Conservation (phyloP, 2,329 filamentous ascomycete species). For the Shiraia sp. region DNA sequence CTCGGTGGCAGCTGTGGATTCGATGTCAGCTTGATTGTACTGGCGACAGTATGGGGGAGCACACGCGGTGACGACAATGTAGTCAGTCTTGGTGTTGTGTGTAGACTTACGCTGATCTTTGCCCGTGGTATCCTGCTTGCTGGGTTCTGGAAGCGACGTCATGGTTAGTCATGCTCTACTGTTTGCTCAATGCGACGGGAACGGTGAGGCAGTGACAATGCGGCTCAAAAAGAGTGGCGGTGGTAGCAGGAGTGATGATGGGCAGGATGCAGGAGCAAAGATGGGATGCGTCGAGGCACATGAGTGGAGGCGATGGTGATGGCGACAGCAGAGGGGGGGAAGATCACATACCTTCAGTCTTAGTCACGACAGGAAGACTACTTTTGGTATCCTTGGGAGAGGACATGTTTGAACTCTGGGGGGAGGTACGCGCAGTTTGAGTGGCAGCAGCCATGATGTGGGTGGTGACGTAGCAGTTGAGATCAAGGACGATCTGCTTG, state of each 20-base stretch:
- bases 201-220: slow-evolving; percentile 12
- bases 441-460: slow-evolving; percentile 41
- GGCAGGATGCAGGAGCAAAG: slow-evolving; percentile 3
- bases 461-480: slow-evolving; percentile 42
- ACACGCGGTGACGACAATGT: slow-evolving; percentile 6
- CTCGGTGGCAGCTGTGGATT: slow-evolving; percentile 25
- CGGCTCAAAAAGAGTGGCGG: slow-evolving; percentile 10
- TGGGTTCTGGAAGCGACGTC: slow-evolving; percentile 22
- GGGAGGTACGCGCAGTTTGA: slow-evolving; percentile 39
- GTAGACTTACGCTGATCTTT: slow-evolving; percentile 31
- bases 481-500: slow-evolving; percentile 35
- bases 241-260: not conserved
- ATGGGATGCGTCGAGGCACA: slow-evolving; percentile 3
- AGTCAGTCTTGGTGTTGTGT: no score
- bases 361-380: slow-evolving; percentile 34
- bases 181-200: slow-evolving; percentile 9
- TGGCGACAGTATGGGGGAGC: slow-evolving; percentile 5
- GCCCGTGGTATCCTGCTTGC: slow-evolving; percentile 26
- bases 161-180: slow-evolving; percentile 27
- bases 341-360: slow-evolving; percentile 44
- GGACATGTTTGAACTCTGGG: slow-evolving; percentile 44
- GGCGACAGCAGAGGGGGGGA: no score
- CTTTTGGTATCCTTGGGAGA: slow-evolving; percentile 44
- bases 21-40: slow-evolving; percentile 23
- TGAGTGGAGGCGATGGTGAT: slow-evolving; percentile 1